Evolutionary conservation across 1,284 basidiomycete species (phyloP), one percentile per base, ranked within the genome.

Genomic region (Caloboletus firmus): DNA sequence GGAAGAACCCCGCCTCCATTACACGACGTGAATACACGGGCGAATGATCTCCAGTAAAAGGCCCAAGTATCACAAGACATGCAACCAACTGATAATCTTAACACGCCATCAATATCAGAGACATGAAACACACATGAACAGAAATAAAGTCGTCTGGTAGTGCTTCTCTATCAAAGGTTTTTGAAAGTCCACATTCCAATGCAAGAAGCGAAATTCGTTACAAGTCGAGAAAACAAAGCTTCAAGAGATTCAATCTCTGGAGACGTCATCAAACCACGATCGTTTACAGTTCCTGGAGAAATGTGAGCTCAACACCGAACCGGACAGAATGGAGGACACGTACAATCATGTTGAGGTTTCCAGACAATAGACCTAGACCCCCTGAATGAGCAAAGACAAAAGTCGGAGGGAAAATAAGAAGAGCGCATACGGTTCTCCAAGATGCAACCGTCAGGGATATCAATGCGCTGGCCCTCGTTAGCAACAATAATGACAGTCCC

Each of bases 361-460:
- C 84, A 31, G 84, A 85, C 37, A 87, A 69, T 57, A 86, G 60
- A 54, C 83, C 79, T 81, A 57, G n/a, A 44, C 32, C 28, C 42
- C 39, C 28, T 8, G 4, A 17, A 34, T 71, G 13, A 58, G 41
- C 49, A 41, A 49, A 20, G 37, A 30, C 32, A 39, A 49, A 30
- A 11, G 31, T 41, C 15, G 10, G 5, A n/a, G 5, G 2, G 18
- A 52, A 20, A 3, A 24, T 3, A 24, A 24, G 31, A 47, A 26
- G 36, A 54, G 18, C 2, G 74, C 82, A 57, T 53, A 84, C 86
- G 90, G 80, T 97, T 97, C 77, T 98, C 96, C 58, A 98, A 79
- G 63, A 95, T 84, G 63, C 93, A 93, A 6, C 95, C 95, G 70
- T 98, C 96, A 40, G 96, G 95, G 58, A 98, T 93, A 72, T 95